phyloP scores from a whole-genome alignment of 2,329 filamentous ascomycete genomes.

The Penicillium sclerotigenum region DNA sequence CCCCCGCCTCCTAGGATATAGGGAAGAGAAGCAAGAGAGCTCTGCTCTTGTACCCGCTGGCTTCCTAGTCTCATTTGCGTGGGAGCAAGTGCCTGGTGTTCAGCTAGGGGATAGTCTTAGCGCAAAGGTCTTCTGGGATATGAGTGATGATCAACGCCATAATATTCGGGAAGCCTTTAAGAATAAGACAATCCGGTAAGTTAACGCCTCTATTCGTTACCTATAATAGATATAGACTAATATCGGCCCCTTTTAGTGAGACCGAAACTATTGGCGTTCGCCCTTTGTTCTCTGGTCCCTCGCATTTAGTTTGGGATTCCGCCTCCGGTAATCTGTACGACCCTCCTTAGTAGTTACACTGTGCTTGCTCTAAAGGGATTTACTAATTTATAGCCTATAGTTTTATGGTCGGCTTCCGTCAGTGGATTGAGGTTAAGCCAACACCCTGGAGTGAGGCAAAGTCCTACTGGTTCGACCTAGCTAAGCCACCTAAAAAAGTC shows the following conservation, averaged over 20 bases:
- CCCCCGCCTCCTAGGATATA: not conserved
- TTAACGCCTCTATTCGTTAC: not conserved
- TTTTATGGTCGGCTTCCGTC: not conserved
- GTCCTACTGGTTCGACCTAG: not conserved
- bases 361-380: not conserved
- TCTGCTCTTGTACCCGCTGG: not conserved
- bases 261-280: not conserved
- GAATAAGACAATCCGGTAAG: not conserved
- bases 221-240: not conserved
- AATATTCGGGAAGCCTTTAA: not conserved
- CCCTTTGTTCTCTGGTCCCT: not conserved
- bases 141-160: not conserved
- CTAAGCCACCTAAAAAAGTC: not conserved
- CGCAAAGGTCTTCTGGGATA: not conserved
- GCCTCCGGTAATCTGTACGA: not conserved
- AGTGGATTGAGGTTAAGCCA: not conserved
- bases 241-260: not conserved
- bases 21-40: not conserved
- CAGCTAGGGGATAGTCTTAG: not conserved
- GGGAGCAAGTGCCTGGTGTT: not conserved
- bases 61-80: not conserved
- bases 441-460: not conserved
- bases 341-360: not conserved
- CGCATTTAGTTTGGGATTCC: not conserved
- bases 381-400: not conserved